A percentile compares a stretch with the other conserved stretches of the same genome.
These are phyloP conservation scores for Metschnikowia kunwiensis DNA, from an alignment of 805 yeast species.

Conservation along the genomic window DNA sequence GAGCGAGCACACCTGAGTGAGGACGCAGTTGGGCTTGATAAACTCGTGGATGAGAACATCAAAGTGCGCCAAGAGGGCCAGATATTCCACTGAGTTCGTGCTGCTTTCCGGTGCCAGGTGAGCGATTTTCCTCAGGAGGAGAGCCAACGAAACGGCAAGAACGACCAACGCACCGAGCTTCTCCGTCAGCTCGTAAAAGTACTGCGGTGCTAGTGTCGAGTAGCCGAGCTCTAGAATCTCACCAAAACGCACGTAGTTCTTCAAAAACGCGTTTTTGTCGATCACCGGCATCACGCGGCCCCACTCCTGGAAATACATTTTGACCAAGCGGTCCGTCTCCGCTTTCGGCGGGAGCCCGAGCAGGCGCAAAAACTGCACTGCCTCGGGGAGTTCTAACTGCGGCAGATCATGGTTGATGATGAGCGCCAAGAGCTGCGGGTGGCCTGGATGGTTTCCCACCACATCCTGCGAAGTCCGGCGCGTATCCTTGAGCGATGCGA, in stretches of 20 bases:
- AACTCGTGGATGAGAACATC: conserved; percentile 62
- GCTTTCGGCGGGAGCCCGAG: conserved; percentile 44
- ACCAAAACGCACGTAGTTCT: conserved; percentile 50
- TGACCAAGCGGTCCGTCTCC: conserved; percentile 64
- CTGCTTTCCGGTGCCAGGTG: conserved; percentile 12
- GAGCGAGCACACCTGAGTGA: conserved; percentile 57
- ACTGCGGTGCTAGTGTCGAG: conserved; percentile 9
- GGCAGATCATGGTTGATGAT: conserved; percentile 28
- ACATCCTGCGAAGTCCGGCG: neutral
- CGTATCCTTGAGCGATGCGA: conserved; percentile 56
- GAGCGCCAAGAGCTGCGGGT: conserved; percentile 17
- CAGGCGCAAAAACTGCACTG: conserved; percentile 40
- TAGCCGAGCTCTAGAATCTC: conserved; percentile 43
- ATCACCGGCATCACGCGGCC: conserved; percentile 65
- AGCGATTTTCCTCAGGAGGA: conserved; percentile 42
- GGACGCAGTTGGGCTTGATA: conserved; percentile 54
- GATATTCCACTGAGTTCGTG: conserved; percentile 14
- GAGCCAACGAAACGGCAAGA: conserved; percentile 47
- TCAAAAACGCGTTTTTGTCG: conserved; percentile 65
- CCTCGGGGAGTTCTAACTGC: conserved; percentile 37
- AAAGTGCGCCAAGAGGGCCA: conserved; percentile 42
- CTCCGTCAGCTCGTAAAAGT: conserved; percentile 39
- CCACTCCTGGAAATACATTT: conserved; percentile 76
- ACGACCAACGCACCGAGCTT: conserved; percentile 55
- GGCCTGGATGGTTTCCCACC: conserved; percentile 13